Evolutionary conservation across 139 green algal species (phyloP).

Genomic region (Tetratostichococcus sp.): DNA sequence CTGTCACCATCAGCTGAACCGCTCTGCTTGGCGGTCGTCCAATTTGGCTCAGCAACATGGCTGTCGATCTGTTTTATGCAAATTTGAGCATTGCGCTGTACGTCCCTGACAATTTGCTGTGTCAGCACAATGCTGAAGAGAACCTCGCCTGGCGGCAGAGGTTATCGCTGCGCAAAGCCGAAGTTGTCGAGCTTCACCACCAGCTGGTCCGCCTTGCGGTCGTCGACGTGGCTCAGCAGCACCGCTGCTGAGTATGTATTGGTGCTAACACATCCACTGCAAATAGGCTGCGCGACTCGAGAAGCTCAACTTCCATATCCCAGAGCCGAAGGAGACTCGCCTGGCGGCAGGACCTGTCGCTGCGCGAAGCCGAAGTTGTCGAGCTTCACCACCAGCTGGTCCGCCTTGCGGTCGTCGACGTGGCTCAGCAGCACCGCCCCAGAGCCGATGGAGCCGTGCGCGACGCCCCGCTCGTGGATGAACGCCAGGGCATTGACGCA

Average conservation of each 20-base stretch:
- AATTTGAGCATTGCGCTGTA: too few relatives aligned
- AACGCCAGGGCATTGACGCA: conserved; percentile 51
- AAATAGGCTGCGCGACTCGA: neutral
- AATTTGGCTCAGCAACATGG: conserved; percentile 60
- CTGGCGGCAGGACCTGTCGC: neutral
- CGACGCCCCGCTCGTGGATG: conserved; percentile 50
- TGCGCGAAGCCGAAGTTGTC: conserved; percentile 75
- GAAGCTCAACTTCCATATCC: too few relatives aligned
- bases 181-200: conserved; percentile 81
- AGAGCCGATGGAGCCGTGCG: conserved; percentile 64
- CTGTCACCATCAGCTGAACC: conserved; percentile 60
- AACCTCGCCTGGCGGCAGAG: neutral
- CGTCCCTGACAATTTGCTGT: too few relatives aligned
- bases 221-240: conserved; percentile 56
- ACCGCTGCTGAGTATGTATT: conserved; percentile 10
- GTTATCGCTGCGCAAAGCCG: conserved; percentile 46
- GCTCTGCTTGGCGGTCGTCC: conserved; percentile 38
- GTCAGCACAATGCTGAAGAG: too few relatives aligned
- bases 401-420: conserved; percentile 41
- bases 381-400: conserved; percentile 62
- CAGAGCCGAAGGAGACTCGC: too few relatives aligned
- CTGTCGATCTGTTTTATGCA: too few relatives aligned
- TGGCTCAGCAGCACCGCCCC: conserved; percentile 62
- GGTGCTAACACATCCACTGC: neutral
- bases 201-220: conserved; percentile 34